These are phyloP conservation scores for Suhomyces wounanorum DNA, from an alignment of 1,139 yeast species.

Conservation along the genomic window DNA sequence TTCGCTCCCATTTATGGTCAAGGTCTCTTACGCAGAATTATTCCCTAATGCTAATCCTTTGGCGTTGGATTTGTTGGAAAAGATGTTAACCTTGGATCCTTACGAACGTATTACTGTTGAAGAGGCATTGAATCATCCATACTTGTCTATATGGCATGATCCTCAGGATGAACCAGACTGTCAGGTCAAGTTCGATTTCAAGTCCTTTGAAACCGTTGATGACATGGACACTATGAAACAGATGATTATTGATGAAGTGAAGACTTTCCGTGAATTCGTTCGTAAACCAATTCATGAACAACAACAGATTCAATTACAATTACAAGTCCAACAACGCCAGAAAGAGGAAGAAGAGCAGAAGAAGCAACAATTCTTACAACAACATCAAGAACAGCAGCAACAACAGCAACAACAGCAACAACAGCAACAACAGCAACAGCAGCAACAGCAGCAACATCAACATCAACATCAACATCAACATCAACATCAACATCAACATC, in stretches of 20 bases:
- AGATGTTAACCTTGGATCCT: conserved; percentile 88
- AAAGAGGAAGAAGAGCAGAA: conserved; percentile 24
- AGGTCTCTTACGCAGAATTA: conserved; percentile 68
- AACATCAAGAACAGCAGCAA: conserved; percentile 18
- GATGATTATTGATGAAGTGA: conserved; percentile 82
- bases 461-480: conserved; percentile 46
- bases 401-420: conserved; percentile 17
- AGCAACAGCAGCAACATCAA: conserved; percentile 54
- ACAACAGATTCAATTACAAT: conserved; percentile 47
- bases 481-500: conserved; percentile 33
- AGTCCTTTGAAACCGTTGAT: conserved; percentile 80
- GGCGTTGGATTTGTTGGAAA: conserved; percentile 80
- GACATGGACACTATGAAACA: conserved; percentile 76
- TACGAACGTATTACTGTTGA: conserved; percentile 83
- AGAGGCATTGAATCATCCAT: conserved; percentile 87
- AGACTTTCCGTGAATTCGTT: conserved; percentile 76
- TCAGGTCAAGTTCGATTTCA: conserved; percentile 79
- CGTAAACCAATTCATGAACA: conserved; percentile 74
- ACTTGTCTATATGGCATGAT: conserved; percentile 92
- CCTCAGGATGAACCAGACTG: conserved; percentile 93
- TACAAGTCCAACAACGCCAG: conserved; percentile 38
- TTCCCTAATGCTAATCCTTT: conserved; percentile 87
- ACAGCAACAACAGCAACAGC: neutral
- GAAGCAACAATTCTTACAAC: conserved; percentile 17
- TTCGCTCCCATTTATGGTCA: conserved; percentile 80